Evolutionary conservation across 2,329 filamentous ascomycete species (phyloP).

Genomic region (Phaeosphaeria sp.): DNA sequence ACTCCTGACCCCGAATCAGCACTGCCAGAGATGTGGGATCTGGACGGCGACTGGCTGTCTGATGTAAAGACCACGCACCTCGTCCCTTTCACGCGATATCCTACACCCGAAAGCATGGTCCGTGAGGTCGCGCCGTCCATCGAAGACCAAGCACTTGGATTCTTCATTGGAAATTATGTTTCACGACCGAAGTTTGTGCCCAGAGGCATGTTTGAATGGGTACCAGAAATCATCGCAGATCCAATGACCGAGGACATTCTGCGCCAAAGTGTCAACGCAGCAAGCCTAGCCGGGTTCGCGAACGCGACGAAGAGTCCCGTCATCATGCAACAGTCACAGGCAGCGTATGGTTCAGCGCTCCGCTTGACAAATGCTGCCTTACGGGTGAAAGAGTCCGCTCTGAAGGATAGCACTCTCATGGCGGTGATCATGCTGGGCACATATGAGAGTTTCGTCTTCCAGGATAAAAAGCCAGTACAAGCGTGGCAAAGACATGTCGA

Average conservation of each 20-base stretch:
- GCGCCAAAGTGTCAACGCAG: conserved; percentile 30
- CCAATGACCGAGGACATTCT: conserved; percentile 26
- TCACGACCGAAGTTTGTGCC: conserved; percentile 28
- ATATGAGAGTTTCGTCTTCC: conserved; percentile 42
- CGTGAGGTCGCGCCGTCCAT: conserved; percentile 25
- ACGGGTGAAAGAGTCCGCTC: conserved; percentile 16
- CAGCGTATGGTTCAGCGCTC: conserved; percentile 34
- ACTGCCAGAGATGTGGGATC: conserved; percentile 1
- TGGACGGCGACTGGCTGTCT: not conserved
- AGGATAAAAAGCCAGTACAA: conserved; percentile 32
- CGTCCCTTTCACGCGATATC: conserved; percentile 8
- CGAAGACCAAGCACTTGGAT: conserved; percentile 38
- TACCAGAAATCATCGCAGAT: conserved; percentile 27
- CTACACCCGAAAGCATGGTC: conserved; percentile 18
- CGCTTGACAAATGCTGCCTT: conserved; percentile 33
- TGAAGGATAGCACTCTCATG: conserved; percentile 35
- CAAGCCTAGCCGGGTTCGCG: conserved; percentile 31
- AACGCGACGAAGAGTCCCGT: conserved; percentile 28
- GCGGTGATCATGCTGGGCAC: conserved; percentile 42
- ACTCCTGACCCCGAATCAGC: not conserved
- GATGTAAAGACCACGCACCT: not conserved
- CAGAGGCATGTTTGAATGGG: conserved; percentile 37
- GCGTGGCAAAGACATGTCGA: conserved; percentile 43
- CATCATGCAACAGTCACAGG: conserved; percentile 32
- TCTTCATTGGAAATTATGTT: conserved; percentile 41